Evolutionary conservation across 768 basidiomycete species (phyloP).

Genomic region (Termitomyces sp.): DNA sequence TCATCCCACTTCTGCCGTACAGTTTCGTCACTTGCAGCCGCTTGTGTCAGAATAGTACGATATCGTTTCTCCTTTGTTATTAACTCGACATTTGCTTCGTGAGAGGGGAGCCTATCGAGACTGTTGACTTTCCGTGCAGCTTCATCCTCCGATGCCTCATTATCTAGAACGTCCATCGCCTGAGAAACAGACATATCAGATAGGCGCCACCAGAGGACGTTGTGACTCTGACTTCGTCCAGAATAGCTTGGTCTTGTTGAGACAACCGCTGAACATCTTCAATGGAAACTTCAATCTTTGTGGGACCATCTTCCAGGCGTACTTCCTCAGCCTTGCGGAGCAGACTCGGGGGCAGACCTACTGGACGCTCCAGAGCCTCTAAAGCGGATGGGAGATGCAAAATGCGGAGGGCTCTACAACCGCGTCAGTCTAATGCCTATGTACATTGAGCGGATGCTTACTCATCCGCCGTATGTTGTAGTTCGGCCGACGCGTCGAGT

Average conservation of each 20-base stretch:
- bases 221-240: conserved; percentile 62
- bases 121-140: conserved; percentile 47
- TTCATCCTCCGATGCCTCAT: conserved; percentile 85
- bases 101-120: conserved; percentile 58
- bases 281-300: conserved; percentile 64
- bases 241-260: conserved; percentile 48
- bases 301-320: conserved; percentile 68
- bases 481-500: conserved; percentile 48
- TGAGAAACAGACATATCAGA: conserved; percentile 22
- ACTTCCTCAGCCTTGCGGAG: conserved; percentile 84
- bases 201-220: not conserved
- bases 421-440: not conserved
- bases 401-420: conserved; percentile 53
- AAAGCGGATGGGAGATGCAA: conserved; percentile 82
- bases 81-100: conserved; percentile 74
- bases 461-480: conserved; percentile 60
- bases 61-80: conserved; percentile 69
- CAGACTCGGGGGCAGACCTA: conserved; percentile 85
- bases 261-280: conserved; percentile 69
- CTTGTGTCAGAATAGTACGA: conserved; percentile 64
- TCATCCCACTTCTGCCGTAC: conserved; percentile 85
- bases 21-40: conserved; percentile 67
- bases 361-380: conserved; percentile 82
- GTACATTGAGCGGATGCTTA: conserved; percentile 26
- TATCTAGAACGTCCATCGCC: conserved; percentile 89